phyloP scores from a whole-genome alignment of 2,329 filamentous ascomycete genomes.

The Fusarium anguioides region DNA sequence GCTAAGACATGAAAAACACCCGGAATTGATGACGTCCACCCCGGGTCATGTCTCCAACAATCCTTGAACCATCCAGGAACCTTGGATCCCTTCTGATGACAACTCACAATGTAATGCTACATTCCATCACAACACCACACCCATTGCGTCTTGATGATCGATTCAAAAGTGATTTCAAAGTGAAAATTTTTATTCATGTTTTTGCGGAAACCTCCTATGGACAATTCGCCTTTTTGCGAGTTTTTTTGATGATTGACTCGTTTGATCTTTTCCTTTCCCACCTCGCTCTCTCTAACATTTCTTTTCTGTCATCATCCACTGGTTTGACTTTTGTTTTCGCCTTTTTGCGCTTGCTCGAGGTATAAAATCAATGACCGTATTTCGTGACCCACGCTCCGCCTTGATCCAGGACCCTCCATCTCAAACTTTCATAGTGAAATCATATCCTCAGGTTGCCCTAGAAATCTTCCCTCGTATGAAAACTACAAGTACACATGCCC shows the following conservation, averaged over 20 bases:
- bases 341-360: constrained; percentile 17
- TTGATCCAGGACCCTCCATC: constrained; percentile 4
- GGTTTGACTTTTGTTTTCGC: constrained; percentile 38
- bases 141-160: constrained; percentile 2
- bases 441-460: constrained; percentile 44
- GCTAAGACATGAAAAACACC: not conserved
- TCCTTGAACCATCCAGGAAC: constrained; percentile 23
- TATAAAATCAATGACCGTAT: constrained; percentile 31
- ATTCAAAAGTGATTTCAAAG: constrained; percentile 3
- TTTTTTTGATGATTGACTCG: constrained; percentile 39
- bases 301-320: constrained; percentile 31
- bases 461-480: constrained; percentile 33
- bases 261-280: constrained; percentile 33
- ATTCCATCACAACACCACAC: constrained; percentile 6
- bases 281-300: not conserved
- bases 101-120: constrained; percentile 23
- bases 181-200: constrained; percentile 46
- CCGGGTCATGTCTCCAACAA: constrained; percentile 29
- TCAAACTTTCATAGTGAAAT: constrained; percentile 24
- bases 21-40: constrained; percentile 29
- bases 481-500: constrained; percentile 46
- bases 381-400: constrained; percentile 12
- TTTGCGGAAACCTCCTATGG: constrained; percentile 38
- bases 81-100: constrained; percentile 21
- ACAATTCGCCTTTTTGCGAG: constrained; percentile 43